phyloP scores from a whole-genome alignment of 768 basidiomycete species.

The Mrakia blollopis region DNA sequence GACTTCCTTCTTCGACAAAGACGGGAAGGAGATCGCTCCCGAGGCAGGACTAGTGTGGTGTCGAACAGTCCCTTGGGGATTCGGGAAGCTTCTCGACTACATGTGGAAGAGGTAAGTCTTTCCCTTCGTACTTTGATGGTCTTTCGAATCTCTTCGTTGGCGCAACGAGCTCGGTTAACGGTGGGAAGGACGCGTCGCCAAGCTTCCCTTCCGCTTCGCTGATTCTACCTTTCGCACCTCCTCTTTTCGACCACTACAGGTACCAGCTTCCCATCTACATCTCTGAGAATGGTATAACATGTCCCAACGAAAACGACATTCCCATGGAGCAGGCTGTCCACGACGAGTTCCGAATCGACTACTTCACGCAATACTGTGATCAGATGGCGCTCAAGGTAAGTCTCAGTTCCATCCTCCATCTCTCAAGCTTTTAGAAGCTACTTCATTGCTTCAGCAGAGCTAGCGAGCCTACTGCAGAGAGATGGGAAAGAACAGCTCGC shows the following conservation, averaged over 20 bases:
- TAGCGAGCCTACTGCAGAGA: no score
- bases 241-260: background rate
- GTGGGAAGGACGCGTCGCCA: no score
- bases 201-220: no score
- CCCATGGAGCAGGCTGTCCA: slow-evolving; percentile 37
- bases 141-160: background rate
- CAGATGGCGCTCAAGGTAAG: slow-evolving; percentile 1
- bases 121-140: background rate
- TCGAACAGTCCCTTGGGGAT: slow-evolving; percentile 39
- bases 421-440: no score
- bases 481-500: no score
- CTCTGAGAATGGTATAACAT: slow-evolving; percentile 39
- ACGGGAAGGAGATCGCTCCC: background rate
- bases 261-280: slow-evolving; percentile 36
- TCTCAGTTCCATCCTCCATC: background rate
- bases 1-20: background rate
- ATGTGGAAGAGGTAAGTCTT: slow-evolving; percentile 33
- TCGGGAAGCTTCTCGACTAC: slow-evolving; percentile 39
- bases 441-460: no score
- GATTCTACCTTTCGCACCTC: background rate
- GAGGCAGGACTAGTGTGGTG: background rate
- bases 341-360: slow-evolving; percentile 38
- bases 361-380: slow-evolving; percentile 36
- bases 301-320: slow-evolving; percentile 36
- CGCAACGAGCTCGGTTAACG: no score